These are phyloP conservation scores for Claviceps maximensis DNA, from an alignment of 2,329 filamentous ascomycete genomes.

Conservation along the genomic window DNA sequence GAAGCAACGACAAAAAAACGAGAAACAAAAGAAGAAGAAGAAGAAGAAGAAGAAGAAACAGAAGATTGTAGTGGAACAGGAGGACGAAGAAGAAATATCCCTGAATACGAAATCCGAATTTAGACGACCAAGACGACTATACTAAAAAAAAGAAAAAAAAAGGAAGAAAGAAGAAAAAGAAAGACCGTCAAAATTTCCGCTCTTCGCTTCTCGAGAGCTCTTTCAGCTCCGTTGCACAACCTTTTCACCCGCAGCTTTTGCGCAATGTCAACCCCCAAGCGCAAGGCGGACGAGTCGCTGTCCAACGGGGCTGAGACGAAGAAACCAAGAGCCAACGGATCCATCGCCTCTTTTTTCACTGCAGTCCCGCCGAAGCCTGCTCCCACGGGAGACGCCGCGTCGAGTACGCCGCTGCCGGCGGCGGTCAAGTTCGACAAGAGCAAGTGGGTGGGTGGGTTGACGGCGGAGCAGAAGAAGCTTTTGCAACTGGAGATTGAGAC, in stretches of 20 bases:
- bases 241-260: neutral
- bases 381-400: conserved; percentile 14
- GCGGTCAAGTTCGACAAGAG: conserved; percentile 66
- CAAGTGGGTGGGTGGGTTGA: conserved; percentile 74
- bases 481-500: conserved; percentile 86
- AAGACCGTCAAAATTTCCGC: neutral
- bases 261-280: conserved; percentile 48
- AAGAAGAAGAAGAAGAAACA: too few species aligned
- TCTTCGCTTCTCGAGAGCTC: neutral
- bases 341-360: conserved; percentile 83
- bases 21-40: too few species aligned
- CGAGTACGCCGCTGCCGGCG: conserved; percentile 21
- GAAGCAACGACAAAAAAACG: too few species aligned
- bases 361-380: conserved; percentile 43
- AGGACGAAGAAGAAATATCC: too few species aligned
- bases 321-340: conserved; percentile 60
- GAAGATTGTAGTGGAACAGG: too few species aligned
- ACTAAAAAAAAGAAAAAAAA: neutral
- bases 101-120: too few species aligned
- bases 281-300: conserved; percentile 42
- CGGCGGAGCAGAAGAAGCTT: conserved; percentile 66
- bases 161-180: neutral
- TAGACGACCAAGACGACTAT: too few species aligned
- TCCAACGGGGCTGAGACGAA: conserved; percentile 40
- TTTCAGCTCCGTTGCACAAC: neutral